Evolutionary conservation across 176 grass and related monocot genomes (phyloP).

Genomic region (Rhipidocladum racemiflorum): DNA sequence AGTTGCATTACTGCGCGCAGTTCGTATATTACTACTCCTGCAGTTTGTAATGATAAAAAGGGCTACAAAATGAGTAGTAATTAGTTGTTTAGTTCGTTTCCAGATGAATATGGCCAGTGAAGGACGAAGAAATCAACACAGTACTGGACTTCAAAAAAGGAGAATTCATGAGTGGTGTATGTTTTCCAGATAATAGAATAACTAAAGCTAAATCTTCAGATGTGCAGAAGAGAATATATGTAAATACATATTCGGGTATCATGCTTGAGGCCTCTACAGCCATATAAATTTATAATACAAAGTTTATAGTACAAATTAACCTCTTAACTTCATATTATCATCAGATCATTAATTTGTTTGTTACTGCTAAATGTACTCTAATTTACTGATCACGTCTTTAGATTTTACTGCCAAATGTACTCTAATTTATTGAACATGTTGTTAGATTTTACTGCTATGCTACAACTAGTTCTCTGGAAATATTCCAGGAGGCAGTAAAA

Average conservation of each 20-base stretch:
- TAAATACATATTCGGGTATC: conserved; percentile 48
- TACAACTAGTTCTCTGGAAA: too few species aligned
- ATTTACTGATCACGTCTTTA: too few species aligned
- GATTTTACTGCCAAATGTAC: too few species aligned
- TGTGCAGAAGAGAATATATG: conserved; percentile 22
- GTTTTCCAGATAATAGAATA: conserved; percentile 36
- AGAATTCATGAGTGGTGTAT: not conserved
- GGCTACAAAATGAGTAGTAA: conserved; percentile 13
- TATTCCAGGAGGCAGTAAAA: too few species aligned
- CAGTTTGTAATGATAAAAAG: not conserved
- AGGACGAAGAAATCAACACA: conserved; percentile 28
- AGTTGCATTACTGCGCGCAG: too few species aligned
- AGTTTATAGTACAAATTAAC: too few species aligned
- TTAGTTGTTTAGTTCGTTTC: conserved; percentile 32
- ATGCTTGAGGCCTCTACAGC: conserved; percentile 1
- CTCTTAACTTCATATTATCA: too few species aligned
- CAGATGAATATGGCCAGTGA: not conserved
- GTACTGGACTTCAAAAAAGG: not conserved
- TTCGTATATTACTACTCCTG: too few species aligned
- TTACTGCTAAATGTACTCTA: too few species aligned
- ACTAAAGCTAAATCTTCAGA: not conserved
- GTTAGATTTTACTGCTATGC: too few species aligned
- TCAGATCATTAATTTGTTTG: too few species aligned
- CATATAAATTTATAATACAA: not conserved
- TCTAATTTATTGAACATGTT: too few species aligned